Base-by-base conservation (phyloP, 306 rosid genomes). In the Betula pendula region DNA sequence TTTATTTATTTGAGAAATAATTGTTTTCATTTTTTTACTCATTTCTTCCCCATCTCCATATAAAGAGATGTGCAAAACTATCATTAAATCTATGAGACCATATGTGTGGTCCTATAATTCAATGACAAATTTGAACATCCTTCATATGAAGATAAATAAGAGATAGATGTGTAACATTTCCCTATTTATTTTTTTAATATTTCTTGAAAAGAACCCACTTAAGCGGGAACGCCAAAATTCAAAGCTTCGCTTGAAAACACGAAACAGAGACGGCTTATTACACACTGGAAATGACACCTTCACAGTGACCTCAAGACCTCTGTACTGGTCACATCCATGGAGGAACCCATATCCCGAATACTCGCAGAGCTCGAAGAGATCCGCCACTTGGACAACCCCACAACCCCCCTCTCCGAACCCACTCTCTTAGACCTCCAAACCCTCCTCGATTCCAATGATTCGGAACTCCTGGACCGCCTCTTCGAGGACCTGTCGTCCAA, bases 371-470 rank as follows among this genome's bases (percentile, higher is more conserved):
- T 92, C 55, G 85, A 86, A 58, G 96, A 87, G 50, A 51, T 75
- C 82, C 89, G 85, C 49, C 84, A 72, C 81, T 78, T 74, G 72
- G 82, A 79, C 22, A 67, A 7, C 42, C 74, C 84, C 68, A 65
- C 75, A 14, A 72, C 44, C 71, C 73, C 75, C n/a, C 84, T 90
- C 75, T 89, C 97, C 59, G 73, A 79, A 43, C 83, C 88, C 52
- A 52, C 82, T 66, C 91, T 94, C 56, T 72, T 84, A 5, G 91
- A 88, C 74, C 97, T 95, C 68, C 85, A 92, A 80, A 60, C 53
- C 77, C 93, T 92, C 60, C 52, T 48, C 24, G 6, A 38, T 45
- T 47, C 58, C 75, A 31, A 82, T 68, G 90, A 70, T 42, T 73
- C 83, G 0, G 80, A 82, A 20, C 53, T 83, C 53, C 48, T 89